A percentile compares a stretch with the other conserved stretches of the same genome.
Evolutionary conservation across 495 filamentous ascomycete genomes (phyloP).

Genomic region (Pseudomonodictys pantanalensis): DNA sequence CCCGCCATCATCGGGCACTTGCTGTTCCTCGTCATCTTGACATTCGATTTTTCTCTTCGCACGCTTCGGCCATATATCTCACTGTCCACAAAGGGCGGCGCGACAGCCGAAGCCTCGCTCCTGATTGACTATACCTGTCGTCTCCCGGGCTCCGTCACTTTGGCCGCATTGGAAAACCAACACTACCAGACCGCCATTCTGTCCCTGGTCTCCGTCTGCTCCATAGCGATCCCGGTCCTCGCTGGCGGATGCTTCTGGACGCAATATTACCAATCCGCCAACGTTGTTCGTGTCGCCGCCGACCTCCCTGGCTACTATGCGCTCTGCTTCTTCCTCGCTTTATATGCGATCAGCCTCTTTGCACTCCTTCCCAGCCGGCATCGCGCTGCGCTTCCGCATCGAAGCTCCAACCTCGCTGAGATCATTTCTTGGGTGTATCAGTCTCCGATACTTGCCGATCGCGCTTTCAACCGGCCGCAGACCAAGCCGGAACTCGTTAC

Average conservation of each 20-base stretch:
- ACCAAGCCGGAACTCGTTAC: conserved; percentile 64
- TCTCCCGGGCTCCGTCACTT: conserved; percentile 60
- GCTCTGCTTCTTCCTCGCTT: conserved; percentile 60
- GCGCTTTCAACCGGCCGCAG: conserved; percentile 58
- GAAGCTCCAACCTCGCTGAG: conserved; percentile 67
- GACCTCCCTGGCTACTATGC: conserved; percentile 66
- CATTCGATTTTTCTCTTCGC: conserved; percentile 71
- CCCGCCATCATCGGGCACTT: conserved; percentile 72
- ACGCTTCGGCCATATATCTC: conserved; percentile 72
- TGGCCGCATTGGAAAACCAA: conserved; percentile 59
- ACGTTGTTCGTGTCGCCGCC: conserved; percentile 58
- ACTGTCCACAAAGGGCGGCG: conserved; percentile 57
- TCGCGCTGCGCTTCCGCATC: conserved; percentile 61
- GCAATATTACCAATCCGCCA: conserved; percentile 55
- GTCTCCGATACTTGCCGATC: conserved; percentile 65
- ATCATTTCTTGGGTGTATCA: conserved; percentile 72
- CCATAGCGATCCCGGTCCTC: conserved; percentile 67
- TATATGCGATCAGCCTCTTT: conserved; percentile 65
- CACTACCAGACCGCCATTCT: conserved; percentile 72
- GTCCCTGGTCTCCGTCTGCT: conserved; percentile 62
- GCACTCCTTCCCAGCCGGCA: conserved; percentile 54
- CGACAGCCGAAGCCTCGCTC: conserved; percentile 63
- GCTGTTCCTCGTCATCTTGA: conserved; percentile 72
- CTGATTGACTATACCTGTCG: conserved; percentile 70
- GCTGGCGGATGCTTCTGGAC: conserved; percentile 80